These are phyloP conservation scores for Lachancea fermentati DNA, from an alignment of 805 yeast genomes.

Conservation along the genomic window DNA sequence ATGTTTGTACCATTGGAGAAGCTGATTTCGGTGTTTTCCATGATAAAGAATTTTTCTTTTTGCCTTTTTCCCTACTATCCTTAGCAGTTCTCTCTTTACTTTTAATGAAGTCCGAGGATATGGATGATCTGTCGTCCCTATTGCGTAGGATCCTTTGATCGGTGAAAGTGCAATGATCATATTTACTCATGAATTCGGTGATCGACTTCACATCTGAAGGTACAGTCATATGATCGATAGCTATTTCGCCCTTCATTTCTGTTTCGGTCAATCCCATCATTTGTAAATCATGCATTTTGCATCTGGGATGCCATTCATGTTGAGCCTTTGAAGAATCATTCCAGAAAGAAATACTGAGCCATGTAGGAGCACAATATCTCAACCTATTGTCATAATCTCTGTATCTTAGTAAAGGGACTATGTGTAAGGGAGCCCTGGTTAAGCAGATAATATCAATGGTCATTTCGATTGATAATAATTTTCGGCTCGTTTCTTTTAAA, in stretches of 20 bases:
- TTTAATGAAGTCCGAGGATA: neutral
- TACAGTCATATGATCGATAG: constrained; percentile 51
- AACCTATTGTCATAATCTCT: constrained; percentile 45
- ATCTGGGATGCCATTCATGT: constrained; percentile 82
- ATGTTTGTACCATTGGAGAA: constrained; percentile 20
- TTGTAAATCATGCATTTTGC: constrained; percentile 90
- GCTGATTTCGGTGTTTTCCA: constrained; percentile 28
- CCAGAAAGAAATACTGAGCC: constrained; percentile 95
- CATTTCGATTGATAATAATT: constrained; percentile 70
- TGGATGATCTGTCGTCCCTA: neutral
- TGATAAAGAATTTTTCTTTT: constrained; percentile 8
- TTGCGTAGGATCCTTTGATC: constrained; percentile 1
- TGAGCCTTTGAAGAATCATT: constrained; percentile 42
- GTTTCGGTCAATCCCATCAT: constrained; percentile 98
- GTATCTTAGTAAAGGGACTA: constrained; percentile 82
- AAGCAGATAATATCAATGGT: constrained; percentile 86
- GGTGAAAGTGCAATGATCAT: constrained; percentile 55
- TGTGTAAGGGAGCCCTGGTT: constrained; percentile 86
- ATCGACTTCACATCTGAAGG: constrained; percentile 35
- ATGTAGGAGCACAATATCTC: constrained; percentile 80
- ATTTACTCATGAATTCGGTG: constrained; percentile 56
- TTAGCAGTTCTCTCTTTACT: neutral
- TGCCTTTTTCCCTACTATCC: constrained; percentile 1
- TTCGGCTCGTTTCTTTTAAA: constrained; percentile 66
- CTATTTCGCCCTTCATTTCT: constrained; percentile 60